phyloP scores from a whole-genome alignment of 23 red algal species.

The Gracilaria gracilis region DNA sequence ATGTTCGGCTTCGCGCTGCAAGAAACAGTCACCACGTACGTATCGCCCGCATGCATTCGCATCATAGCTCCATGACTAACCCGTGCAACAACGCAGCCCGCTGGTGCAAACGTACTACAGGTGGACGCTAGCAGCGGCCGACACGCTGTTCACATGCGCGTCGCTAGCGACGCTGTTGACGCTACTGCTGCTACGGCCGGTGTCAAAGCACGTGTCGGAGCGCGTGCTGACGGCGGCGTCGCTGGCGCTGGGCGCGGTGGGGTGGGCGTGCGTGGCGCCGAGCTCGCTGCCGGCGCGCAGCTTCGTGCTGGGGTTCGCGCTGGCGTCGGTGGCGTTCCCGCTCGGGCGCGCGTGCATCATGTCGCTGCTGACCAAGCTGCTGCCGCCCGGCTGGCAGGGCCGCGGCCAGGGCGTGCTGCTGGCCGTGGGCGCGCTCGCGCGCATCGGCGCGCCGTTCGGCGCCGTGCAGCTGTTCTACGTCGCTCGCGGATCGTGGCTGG shows the following conservation, averaged over 20 bases:
- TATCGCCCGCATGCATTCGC: background rate
- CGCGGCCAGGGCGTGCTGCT: conserved; percentile 59
- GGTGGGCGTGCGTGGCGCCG: background rate
- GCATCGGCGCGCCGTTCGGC: conserved; percentile 59
- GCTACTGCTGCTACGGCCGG: conserved; percentile 3
- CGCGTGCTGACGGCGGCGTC: background rate
- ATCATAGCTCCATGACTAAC: background rate
- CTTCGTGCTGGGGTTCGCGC: conserved; percentile 40
- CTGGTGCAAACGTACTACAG: conserved; percentile 48
- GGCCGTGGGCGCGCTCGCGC: conserved; percentile 59
- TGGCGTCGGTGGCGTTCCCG: conserved; percentile 47
- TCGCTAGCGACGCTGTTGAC: conserved; percentile 7
- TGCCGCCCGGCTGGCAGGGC: conserved; percentile 39
- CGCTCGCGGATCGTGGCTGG: conserved; percentile 1
- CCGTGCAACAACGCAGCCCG: background rate
- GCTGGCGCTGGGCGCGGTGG: conserved; percentile 11
- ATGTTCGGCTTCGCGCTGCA: conserved; percentile 85
- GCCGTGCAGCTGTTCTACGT: conserved; percentile 33
- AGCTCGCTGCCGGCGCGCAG: background rate
- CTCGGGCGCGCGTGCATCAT: conserved; percentile 36
- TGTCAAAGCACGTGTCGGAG: conserved; percentile 13
- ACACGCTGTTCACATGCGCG: conserved; percentile 50
- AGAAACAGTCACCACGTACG: conserved; percentile 73
- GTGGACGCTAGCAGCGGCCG: conserved; percentile 47
- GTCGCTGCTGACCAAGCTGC: conserved; percentile 49